phyloP scores from a whole-genome alignment of 2,329 filamentous ascomycete species.

The Neonectria neomacrospora region DNA sequence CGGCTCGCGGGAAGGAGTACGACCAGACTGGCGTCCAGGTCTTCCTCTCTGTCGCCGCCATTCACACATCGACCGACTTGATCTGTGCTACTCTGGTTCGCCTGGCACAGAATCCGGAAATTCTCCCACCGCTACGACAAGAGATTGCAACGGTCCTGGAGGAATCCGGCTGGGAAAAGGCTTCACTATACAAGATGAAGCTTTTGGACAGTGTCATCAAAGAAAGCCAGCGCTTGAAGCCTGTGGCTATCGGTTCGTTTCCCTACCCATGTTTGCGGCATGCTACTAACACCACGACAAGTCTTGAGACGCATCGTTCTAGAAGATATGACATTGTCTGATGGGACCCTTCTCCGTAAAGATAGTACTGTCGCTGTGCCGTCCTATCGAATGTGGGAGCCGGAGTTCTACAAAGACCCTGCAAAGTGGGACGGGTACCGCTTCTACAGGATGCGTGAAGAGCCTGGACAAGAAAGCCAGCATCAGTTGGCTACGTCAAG shows the following conservation, averaged over 20 bases:
- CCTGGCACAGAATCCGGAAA: slow-evolving; percentile 1
- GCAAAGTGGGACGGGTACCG: slow-evolving; percentile 44
- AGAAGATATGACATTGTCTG: slow-evolving; percentile 17
- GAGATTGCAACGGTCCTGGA: not conserved
- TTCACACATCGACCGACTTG: slow-evolving; percentile 6
- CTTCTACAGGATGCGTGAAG: slow-evolving; percentile 43
- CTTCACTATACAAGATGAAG: slow-evolving; percentile 7
- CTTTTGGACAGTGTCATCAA: slow-evolving; percentile 12
- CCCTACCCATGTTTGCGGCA: no score
- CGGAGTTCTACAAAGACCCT: slow-evolving; percentile 40
- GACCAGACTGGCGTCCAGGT: slow-evolving; percentile 5
- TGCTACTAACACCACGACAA: not conserved
- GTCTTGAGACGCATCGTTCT: slow-evolving; percentile 12
- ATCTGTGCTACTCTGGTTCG: slow-evolving; percentile 9
- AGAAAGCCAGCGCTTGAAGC: slow-evolving; percentile 15
- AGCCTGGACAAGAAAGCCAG: slow-evolving; percentile 36
- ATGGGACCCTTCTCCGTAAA: slow-evolving; percentile 13
- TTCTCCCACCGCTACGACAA: slow-evolving; percentile 3
- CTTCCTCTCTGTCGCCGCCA: slow-evolving; percentile 10
- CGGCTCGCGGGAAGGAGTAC: not conserved
- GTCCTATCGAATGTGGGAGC: slow-evolving; percentile 33
- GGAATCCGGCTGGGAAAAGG: slow-evolving; percentile 9
- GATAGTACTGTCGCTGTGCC: not conserved
- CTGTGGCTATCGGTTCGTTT: slow-evolving; percentile 6
- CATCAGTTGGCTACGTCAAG: slow-evolving; percentile 51